Percentiles rank a stretch among this genome's conserved stretches.
Conservation (phyloP, 306 rosid species). For the Malus fusca region DNA sequence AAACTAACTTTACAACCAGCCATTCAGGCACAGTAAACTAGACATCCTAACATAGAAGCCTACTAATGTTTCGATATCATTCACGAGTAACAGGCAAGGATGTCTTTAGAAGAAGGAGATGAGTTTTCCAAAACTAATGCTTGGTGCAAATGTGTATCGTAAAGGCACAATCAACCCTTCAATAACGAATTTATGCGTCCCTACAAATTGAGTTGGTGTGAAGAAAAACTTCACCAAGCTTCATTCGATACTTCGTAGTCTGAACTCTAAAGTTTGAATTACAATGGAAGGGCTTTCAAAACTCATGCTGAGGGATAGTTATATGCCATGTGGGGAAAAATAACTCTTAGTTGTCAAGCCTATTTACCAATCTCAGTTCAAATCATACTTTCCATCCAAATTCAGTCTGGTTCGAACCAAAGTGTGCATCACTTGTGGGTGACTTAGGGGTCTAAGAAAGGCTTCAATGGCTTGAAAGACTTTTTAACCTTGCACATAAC, state of each 20-base stretch:
- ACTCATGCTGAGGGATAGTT: neutral
- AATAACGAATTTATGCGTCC: neutral
- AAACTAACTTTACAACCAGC: neutral
- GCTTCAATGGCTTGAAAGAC: no score
- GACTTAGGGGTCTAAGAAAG: neutral
- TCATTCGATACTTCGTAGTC: neutral
- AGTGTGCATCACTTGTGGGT: neutral
- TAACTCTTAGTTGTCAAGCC: no score
- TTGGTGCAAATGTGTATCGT: neutral
- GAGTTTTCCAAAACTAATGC: neutral
- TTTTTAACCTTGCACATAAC: neutral
- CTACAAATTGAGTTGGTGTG: neutral
- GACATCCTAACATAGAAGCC: neutral
- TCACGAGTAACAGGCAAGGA: neutral
- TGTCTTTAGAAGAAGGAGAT: neutral
- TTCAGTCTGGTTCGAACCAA: neutral
- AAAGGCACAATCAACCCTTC: neutral
- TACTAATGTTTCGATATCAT: neutral
- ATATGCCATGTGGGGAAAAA: no score
- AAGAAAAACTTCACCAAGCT: neutral
- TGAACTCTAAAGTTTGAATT: neutral
- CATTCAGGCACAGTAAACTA: neutral
- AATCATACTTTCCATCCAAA: neutral
- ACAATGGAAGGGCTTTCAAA: neutral
- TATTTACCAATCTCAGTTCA: neutral